Base-by-base conservation (phyloP, 2,329 filamentous ascomycete species). In the Aspergillus nomiae region DNA sequence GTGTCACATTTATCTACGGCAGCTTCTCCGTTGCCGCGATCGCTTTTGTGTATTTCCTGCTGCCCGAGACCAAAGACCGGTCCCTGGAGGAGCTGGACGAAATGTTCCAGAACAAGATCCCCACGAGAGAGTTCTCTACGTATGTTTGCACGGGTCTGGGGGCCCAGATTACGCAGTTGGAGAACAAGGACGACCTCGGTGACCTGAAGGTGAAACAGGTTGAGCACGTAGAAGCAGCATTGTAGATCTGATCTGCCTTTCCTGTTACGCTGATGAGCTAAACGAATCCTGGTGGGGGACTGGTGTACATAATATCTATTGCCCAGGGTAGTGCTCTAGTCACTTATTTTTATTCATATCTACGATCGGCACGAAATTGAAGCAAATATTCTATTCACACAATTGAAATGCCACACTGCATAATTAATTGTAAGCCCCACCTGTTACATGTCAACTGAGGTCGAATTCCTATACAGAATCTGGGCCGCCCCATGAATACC, bases 81-180 rank as follows among this genome's bases (percentile, higher is more conserved):
- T 63, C 59, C 9, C 58, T 73, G n/a, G 72, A 73, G 53, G 70
- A 74, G 43, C 60, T 73, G 11, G 72, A 74, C 59, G 72, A 73
- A 62, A 61, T 73, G 67, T 74, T 74, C 43, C 54, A 67, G 36
- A 43, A 61, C 19, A 51, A 11, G 16, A 2, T 51, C 11, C 48
- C 26, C 26, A 51, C 48, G 7, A 24, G 14, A 16, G 26, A 26
- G 21, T 51, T 51, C 10, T 6, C 26, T 7, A 4, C 21, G 3
- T 51, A 51, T 51, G 48, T 51, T 16, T 51, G 48, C 38, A 41
- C 38, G 38, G 38, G 38, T 41, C 38, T 41, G 19, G 38, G 38
- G 6, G 38, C 38, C 9, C 38, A 41, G 8, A 41, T 41, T 41
- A 41, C 38, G 19, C 38, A 41, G 12, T n/a, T 41, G 19, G 38